A percentile compares a stretch with the other conserved stretches of the same genome.
phyloP scores from a whole-genome alignment of 495 filamentous ascomycete genomes.

The Bathelium albidoporum region DNA sequence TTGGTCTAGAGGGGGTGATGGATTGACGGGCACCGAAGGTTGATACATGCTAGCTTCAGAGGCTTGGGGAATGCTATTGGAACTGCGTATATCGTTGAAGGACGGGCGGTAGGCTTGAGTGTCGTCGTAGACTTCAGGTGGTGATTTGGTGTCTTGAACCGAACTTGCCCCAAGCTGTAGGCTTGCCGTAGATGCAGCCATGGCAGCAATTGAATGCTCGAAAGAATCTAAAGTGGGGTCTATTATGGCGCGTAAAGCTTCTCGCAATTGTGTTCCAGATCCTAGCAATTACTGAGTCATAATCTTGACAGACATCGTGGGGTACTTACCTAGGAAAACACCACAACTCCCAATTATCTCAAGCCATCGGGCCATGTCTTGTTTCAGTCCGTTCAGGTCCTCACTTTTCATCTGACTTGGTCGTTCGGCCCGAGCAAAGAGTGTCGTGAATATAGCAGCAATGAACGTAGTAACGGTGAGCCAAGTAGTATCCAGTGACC shows the following conservation, averaged over 20 bases:
- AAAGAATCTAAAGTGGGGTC: conserved; percentile 24
- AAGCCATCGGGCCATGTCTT: conserved; percentile 61
- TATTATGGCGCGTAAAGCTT: conserved; percentile 26
- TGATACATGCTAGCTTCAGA: background rate
- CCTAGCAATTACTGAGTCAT: conserved; percentile 21
- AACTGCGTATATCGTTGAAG: background rate
- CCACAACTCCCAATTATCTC: conserved; percentile 56
- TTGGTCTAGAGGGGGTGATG: background rate
- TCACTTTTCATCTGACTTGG: conserved; percentile 43
- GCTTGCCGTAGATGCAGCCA: conserved; percentile 13
- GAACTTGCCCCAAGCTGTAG: background rate
- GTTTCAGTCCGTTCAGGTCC: conserved; percentile 45
- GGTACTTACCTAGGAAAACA: conserved; percentile 46
- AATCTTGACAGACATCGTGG: background rate
- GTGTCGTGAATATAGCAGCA: conserved; percentile 58
- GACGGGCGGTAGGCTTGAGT: background rate
- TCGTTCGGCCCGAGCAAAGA: conserved; percentile 61
- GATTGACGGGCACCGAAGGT: background rate
- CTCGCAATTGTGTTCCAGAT: conserved; percentile 29
- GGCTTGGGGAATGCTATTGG: background rate
- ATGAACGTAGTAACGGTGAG: conserved; percentile 60
- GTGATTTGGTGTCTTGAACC: background rate
- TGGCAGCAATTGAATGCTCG: conserved; percentile 20
- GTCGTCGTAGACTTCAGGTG: background rate
- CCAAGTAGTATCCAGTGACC: conserved; percentile 75